A percentile compares a stretch with the other conserved stretches of the same genome.
Evolutionary conservation across 164 flowering plant genomes (phyloP).

Genomic region (Magnolia changhungtana): DNA sequence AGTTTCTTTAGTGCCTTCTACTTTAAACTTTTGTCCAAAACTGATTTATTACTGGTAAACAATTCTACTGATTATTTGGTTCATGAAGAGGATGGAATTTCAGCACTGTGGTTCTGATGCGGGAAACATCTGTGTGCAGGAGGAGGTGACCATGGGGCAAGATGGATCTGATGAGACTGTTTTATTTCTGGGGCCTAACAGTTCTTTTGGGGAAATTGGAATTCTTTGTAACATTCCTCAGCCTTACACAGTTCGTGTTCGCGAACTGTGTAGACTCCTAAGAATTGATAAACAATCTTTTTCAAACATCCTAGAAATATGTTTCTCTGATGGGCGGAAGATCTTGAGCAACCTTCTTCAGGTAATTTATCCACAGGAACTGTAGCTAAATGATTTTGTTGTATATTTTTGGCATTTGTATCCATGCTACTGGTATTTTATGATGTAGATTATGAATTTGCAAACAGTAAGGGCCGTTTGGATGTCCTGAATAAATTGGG

Average conservation of each 20-base stretch:
- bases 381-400: conserved; percentile 1
- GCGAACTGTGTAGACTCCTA: conserved; percentile 73
- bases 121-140: conserved; percentile 38
- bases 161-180: conserved; percentile 65
- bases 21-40: background rate
- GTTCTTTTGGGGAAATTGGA: conserved; percentile 75
- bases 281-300: conserved; percentile 84
- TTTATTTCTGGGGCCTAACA: conserved; percentile 41
- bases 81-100: background rate
- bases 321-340: conserved; percentile 64
- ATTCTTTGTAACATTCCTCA: conserved; percentile 90
- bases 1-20: background rate
- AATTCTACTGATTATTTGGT: background rate
- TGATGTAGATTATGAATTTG: background rate
- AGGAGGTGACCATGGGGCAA: conserved; percentile 51
- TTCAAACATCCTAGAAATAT: conserved; percentile 60
- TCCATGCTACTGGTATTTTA: background rate
- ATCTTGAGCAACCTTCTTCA: conserved; percentile 69
- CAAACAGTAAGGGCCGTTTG: background rate
- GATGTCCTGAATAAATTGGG: background rate
- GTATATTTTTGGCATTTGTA: background rate
- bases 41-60: background rate
- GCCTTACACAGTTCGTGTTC: conserved; percentile 76
- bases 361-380: conserved; percentile 37
- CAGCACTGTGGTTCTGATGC: background rate